A percentile compares a stretch with the other conserved stretches of the same genome.
phyloP scores from a whole-genome alignment of 768 basidiomycete genomes.

The Coprinopsis cinerea region DNA sequence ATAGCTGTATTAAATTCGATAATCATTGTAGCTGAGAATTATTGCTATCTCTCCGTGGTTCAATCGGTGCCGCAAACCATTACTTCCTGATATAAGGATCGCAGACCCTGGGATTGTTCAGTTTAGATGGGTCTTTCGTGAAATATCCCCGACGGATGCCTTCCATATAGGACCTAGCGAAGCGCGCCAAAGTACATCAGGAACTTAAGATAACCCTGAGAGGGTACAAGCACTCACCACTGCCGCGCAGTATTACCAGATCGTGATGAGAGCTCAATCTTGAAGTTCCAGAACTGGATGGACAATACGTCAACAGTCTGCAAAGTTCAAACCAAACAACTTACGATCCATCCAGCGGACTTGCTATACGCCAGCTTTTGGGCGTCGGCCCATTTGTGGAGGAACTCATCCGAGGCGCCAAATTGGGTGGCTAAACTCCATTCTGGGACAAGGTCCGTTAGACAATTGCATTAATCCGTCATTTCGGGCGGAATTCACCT shows the following conservation, averaged over 20 bases:
- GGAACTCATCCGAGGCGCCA: conserved; percentile 52
- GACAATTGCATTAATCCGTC: neutral
- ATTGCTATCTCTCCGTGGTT: too few species aligned
- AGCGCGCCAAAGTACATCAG: neutral
- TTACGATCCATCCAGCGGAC: conserved; percentile 61
- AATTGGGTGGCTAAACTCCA: conserved; percentile 60
- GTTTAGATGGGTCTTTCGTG: conserved; percentile 52
- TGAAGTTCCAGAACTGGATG: conserved; percentile 64
- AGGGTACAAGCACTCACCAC: conserved; percentile 41
- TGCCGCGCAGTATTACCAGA: conserved; percentile 52
- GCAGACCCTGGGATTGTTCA: conserved; percentile 58
- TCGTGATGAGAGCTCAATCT: conserved; percentile 48
- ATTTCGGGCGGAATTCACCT: conserved; percentile 18
- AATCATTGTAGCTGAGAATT: too few species aligned
- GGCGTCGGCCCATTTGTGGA: conserved; percentile 67
- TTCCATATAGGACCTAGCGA: conserved; percentile 69
- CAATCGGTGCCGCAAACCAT: neutral
- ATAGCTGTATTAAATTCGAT: too few species aligned
- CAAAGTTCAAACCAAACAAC: conserved; percentile 16
- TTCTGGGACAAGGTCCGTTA: conserved; percentile 24
- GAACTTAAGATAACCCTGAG: neutral
- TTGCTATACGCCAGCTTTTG: conserved; percentile 63
- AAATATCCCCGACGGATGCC: conserved; percentile 54
- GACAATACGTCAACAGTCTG: neutral
- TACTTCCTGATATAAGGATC: conserved; percentile 35